Evolutionary conservation across 257 asterid genomes (phyloP).

Genomic region (Asclepias syriaca): DNA sequence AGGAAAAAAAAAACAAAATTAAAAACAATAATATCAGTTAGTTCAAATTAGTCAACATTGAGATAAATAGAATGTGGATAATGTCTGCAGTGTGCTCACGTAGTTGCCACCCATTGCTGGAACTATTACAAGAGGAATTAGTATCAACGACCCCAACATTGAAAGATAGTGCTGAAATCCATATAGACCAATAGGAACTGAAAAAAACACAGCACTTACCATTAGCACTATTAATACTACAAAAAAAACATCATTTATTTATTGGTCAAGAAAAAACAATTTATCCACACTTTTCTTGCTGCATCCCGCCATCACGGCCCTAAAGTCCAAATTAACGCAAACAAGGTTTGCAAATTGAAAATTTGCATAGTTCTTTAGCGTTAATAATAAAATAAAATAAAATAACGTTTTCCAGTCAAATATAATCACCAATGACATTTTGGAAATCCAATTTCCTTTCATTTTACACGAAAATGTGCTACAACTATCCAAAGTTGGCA

Average conservation of each 20-base stretch:
- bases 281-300: too few species aligned
- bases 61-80: neutral
- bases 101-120: conserved; percentile 99
- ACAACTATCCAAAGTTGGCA: neutral
- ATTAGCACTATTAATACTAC: neutral
- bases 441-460: neutral
- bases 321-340: neutral
- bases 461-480: neutral
- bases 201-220: conserved; percentile 24
- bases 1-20: neutral
- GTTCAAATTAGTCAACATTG: conserved; percentile 13
- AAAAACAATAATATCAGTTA: conserved; percentile 10
- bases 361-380: neutral
- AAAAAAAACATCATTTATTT: neutral
- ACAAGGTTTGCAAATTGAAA: neutral
- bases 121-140: conserved; percentile 90
- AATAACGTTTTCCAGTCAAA: neutral
- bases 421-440: neutral
- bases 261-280: too few species aligned
- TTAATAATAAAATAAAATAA: neutral
- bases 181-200: conserved; percentile 96
- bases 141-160: conserved; percentile 84
- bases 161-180: conserved; percentile 95
- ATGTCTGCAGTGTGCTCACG: conserved; percentile 51
- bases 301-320: too few species aligned